Conservation (phyloP, 2,329 filamentous ascomycete genomes). For the Beauveria asiatica region DNA sequence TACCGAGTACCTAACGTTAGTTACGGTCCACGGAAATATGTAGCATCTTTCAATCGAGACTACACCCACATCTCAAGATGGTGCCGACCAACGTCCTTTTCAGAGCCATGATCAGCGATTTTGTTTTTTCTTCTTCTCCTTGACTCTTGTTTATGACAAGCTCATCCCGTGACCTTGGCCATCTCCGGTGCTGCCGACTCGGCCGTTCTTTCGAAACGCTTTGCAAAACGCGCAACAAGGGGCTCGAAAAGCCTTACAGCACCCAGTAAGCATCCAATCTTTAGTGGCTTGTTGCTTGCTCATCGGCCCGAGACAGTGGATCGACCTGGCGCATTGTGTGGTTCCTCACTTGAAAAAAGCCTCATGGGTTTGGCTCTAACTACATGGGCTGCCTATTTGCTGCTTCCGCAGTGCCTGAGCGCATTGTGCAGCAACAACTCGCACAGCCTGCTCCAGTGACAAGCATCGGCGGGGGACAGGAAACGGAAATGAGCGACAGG, state of each 20-base stretch:
- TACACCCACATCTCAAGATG: too few species aligned
- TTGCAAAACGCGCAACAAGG: not conserved
- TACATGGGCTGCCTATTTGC: not conserved
- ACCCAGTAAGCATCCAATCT: constrained; percentile 4
- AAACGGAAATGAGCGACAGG: not conserved
- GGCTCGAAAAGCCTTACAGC: not conserved
- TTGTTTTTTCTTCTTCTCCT: too few species aligned
- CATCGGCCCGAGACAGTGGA: constrained; percentile 11
- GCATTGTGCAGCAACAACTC: not conserved
- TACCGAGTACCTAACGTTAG: too few species aligned
- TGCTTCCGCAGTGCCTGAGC: not conserved
- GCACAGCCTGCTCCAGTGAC: not conserved
- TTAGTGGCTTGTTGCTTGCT: not conserved
- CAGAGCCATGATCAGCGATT: not conserved
- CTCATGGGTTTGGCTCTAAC: not conserved
- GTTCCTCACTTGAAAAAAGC: constrained; percentile 2
- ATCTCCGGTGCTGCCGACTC: not conserved
- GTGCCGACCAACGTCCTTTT: not conserved
- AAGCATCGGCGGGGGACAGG: not conserved
- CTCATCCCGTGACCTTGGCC: too few species aligned
- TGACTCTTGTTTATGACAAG: not conserved
- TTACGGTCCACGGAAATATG: too few species aligned
- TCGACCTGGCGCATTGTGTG: constrained; percentile 2
- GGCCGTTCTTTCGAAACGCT: not conserved
- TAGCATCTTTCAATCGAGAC: too few species aligned